A percentile compares a stretch with the other conserved stretches of the same genome.
phyloP scores from a whole-genome alignment of 2,329 filamentous ascomycete species.

The Aureobasidium leucospermi region DNA sequence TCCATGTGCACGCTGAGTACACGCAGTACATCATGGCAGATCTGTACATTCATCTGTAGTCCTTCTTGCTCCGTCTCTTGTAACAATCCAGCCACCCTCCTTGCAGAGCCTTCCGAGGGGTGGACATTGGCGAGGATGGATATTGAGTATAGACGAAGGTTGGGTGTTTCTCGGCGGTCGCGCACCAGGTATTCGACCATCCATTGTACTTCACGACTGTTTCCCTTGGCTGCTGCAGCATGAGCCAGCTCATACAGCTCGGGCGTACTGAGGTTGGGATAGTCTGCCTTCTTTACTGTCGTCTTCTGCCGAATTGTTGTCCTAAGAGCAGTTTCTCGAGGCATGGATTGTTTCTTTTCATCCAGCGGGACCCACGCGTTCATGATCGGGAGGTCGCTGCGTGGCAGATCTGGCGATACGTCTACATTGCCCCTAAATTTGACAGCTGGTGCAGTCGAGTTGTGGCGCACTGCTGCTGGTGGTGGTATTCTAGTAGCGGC shows the following conservation, averaged over 20 bases:
- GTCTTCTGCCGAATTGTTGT: not conserved
- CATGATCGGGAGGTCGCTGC: not conserved
- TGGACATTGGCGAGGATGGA: constrained; percentile 66
- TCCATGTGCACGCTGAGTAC: constrained; percentile 79
- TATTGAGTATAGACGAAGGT: constrained; percentile 60
- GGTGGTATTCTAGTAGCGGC: not conserved
- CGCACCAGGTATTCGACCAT: constrained; percentile 54
- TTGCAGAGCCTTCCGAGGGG: constrained; percentile 56
- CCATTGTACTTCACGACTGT: constrained; percentile 33
- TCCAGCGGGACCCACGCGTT: not conserved
- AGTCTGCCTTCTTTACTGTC: not conserved
- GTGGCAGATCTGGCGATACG: not conserved
- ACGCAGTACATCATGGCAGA: constrained; percentile 66
- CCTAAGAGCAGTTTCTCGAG: constrained; percentile 2
- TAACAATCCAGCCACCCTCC: constrained; percentile 56
- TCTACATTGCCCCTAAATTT: not conserved
- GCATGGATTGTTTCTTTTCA: not conserved
- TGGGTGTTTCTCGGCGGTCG: constrained; percentile 48
- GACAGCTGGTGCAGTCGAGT: constrained; percentile 13
- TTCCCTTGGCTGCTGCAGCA: constrained; percentile 30
- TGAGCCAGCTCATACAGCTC: constrained; percentile 45
- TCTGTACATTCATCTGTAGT: constrained; percentile 56
- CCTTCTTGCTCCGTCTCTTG: constrained; percentile 60
- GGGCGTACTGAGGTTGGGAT: constrained; percentile 17
- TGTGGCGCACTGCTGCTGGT: constrained; percentile 14